phyloP scores from a whole-genome alignment of 208 protist species.

The Leishmania gerbilli region DNA sequence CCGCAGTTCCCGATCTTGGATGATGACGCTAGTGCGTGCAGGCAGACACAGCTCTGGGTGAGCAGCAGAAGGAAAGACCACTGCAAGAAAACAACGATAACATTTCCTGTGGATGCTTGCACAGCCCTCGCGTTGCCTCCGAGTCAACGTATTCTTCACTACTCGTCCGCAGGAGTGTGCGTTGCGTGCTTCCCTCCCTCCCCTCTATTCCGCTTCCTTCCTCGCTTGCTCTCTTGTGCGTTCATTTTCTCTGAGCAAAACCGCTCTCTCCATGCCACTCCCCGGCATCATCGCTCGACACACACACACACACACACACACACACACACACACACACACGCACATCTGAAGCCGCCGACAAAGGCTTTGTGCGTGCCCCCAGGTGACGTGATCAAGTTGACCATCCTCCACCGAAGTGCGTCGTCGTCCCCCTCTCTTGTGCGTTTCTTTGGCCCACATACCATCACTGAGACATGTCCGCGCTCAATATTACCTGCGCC shows the following conservation, averaged over 20 bases:
- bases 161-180: neutral
- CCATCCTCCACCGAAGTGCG: neutral
- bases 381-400: neutral
- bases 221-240: neutral
- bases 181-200: neutral
- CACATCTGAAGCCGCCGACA: neutral
- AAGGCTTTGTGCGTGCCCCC: neutral
- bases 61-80: neutral
- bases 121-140: neutral
- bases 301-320: neutral
- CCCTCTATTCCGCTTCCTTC: neutral
- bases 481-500: slow-evolving; percentile 72
- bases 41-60: neutral
- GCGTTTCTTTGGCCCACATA: neutral
- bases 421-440: neutral
- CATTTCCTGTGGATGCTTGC: neutral
- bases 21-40: neutral
- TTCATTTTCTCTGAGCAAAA: neutral
- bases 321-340: neutral
- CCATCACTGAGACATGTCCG: slow-evolving; percentile 48
- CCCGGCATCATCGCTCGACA: neutral
- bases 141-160: neutral
- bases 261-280: neutral
- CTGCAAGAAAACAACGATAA: neutral
- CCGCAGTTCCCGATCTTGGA: neutral